Percentiles rank a stretch among this genome's conserved stretches.
These are phyloP conservation scores for Aspergillus chevalieri DNA, from an alignment of 2,329 filamentous ascomycete species.

Conservation along the genomic window DNA sequence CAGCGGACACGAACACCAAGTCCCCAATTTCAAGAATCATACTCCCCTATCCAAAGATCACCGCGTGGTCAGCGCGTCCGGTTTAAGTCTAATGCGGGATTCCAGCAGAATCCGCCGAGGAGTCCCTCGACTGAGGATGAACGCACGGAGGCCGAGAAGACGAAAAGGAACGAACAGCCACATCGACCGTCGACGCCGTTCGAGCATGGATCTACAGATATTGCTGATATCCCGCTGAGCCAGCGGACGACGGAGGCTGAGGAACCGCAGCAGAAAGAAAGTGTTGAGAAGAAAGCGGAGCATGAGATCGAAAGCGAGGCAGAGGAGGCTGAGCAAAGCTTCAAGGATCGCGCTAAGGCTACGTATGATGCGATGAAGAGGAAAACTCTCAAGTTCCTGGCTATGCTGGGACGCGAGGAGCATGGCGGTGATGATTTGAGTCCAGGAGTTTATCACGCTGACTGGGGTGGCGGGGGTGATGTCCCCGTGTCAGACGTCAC, in stretches of 20 bases:
- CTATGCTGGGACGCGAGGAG: constrained; percentile 16
- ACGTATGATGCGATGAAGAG: background rate
- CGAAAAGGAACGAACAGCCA: background rate
- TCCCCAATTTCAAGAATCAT: background rate
- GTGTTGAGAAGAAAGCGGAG: background rate
- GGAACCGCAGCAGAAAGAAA: background rate
- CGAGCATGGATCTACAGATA: background rate
- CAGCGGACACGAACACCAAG: background rate
- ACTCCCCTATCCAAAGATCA: background rate
- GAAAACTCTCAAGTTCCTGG: constrained; percentile 1
- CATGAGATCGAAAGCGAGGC: background rate
- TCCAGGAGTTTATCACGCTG: constrained; percentile 16
- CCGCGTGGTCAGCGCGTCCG: background rate
- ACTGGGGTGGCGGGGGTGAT: constrained; percentile 22
- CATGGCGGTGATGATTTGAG: constrained; percentile 21
- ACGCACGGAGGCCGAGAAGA: background rate
- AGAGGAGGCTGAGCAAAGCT: background rate
- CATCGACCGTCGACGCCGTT: constrained; percentile 1
- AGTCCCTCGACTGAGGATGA: background rate
- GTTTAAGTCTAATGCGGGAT: background rate
- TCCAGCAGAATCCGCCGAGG: background rate
- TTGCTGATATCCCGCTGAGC: background rate
- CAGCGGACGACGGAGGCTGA: background rate
- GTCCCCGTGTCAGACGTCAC: constrained; percentile 21
- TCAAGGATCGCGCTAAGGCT: background rate